Conservation (phyloP, 2,329 filamentous ascomycete genomes). For the Pseudocercospora ulei region DNA sequence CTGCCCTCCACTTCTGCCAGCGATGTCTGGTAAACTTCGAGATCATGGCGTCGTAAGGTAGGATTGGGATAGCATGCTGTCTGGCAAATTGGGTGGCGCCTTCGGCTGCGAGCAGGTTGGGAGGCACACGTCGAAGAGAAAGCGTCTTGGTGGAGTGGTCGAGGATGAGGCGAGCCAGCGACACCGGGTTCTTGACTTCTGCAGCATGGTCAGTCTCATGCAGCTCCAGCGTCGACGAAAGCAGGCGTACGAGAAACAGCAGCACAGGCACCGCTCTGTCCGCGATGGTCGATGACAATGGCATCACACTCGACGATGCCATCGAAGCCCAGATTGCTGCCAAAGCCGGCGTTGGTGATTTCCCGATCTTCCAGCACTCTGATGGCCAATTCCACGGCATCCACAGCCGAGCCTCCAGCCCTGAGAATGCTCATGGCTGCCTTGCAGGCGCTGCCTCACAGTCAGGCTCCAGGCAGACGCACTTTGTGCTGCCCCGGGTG, state of each 20-base stretch:
- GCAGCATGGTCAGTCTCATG: conserved; percentile 22
- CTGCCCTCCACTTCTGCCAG: conserved; percentile 64
- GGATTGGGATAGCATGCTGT: conserved; percentile 61
- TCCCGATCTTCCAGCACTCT: conserved; percentile 83
- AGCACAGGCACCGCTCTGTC: conserved; percentile 85
- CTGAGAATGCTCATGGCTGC: conserved; percentile 72
- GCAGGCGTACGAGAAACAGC: conserved; percentile 70
- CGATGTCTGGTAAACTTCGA: conserved; percentile 69
- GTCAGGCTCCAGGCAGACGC: conserved; percentile 18
- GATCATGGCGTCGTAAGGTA: conserved; percentile 68
- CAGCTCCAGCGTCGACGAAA: neutral
- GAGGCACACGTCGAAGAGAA: conserved; percentile 80
- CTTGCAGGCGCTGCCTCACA: conserved; percentile 59
- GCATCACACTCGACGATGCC: conserved; percentile 92
- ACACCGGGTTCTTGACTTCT: conserved; percentile 92
- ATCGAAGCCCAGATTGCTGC: conserved; percentile 86
- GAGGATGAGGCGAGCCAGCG: conserved; percentile 71
- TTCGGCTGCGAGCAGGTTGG: conserved; percentile 77
- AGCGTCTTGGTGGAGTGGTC: conserved; percentile 65
- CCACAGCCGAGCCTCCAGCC: conserved; percentile 67
- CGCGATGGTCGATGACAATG: conserved; percentile 79
- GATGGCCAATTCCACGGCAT: conserved; percentile 83
- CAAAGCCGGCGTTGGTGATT: conserved; percentile 92
- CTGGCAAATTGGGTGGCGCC: conserved; percentile 81
- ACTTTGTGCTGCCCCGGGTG: neutral